Base-by-base conservation (phyloP, 495 filamentous ascomycete species). In the Cryomyces minteri region DNA sequence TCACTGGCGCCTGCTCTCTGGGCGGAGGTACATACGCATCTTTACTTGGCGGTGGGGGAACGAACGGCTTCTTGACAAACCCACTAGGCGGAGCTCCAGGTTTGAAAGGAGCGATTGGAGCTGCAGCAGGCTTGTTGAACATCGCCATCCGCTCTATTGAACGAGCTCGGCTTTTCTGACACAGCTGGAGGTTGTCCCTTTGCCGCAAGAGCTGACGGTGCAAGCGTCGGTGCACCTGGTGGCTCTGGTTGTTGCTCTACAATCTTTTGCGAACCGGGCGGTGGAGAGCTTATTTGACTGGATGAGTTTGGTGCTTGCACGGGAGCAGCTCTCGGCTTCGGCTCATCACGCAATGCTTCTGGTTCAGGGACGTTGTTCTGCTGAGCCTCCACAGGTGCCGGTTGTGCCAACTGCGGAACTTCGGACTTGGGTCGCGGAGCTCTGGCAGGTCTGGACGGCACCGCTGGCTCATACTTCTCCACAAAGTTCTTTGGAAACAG, bases 41-140 rank as follows among this genome's bases (percentile, higher is more conserved):
- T 51, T 87, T 82, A 60, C 85, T 93, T 5, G 90, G 90, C 43
- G 90, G 90, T 31, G 92, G 86, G 1, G 90, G 81, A 47, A 98
- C 90, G 54, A 95, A 98, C n/a, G 90, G 86, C 62, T 96, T 96
- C 69, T 92, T 95, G 59, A 96, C 76, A 52, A 96, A 96, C 47
- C 72, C 71, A 41, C 72, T 69, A 39, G 73, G 68, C 29, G 74
- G 67, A 39, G 68, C 57, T 44, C 70, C 64, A 33, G 77, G 55
- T 54, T 94, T 93, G 61, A 86, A 85, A 3, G 92, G 90, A 4
- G 85, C 74, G 46, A 90, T 63, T 8, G 90, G 90, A 5, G 88
- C 73, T 5, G 84, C 82, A 25, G 88, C 75, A 18, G 82, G 68
- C 57, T 86, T 92, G 59, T 98, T 98, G 65, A 98, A 98, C 14